Evolutionary conservation across 352 stramenopile species (phyloP).

Genomic region (Globisporangium paddicum): DNA sequence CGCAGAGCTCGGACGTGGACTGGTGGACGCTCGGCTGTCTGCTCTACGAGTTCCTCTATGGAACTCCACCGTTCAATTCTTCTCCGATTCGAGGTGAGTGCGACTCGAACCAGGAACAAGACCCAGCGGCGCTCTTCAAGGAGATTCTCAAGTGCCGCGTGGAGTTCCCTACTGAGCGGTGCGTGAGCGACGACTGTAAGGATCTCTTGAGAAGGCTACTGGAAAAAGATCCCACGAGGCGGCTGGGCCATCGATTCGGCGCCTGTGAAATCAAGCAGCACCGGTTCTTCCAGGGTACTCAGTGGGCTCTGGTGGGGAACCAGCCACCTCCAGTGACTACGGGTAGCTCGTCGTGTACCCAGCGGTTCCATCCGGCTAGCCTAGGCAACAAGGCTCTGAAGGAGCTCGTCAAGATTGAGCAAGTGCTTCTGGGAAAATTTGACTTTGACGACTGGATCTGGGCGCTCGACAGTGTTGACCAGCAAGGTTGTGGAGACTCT

Average conservation of each 20-base stretch:
- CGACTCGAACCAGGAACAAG: background rate
- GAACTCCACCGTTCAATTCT: slow-evolving; percentile 39
- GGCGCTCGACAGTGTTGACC: background rate
- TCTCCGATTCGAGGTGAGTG: background rate
- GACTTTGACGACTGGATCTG: background rate
- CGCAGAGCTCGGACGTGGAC: slow-evolving; percentile 42
- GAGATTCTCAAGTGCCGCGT: slow-evolving; percentile 41
- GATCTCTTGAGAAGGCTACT: slow-evolving; percentile 25
- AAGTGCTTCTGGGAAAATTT: background rate
- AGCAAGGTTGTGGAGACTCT: background rate
- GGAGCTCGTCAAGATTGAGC: background rate
- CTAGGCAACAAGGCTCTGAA: background rate
- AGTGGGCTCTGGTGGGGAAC: slow-evolving; percentile 24
- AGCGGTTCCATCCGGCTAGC: background rate
- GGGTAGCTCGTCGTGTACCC: background rate
- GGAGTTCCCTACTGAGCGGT: slow-evolving; percentile 25
- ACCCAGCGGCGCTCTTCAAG: slow-evolving; percentile 42
- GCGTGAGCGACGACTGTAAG: slow-evolving; percentile 20
- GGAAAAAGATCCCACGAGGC: slow-evolving; percentile 10
- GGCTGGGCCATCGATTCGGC: slow-evolving; percentile 25
- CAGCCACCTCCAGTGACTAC: background rate
- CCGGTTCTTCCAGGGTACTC: slow-evolving; percentile 18
- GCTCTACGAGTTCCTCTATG: slow-evolving; percentile 74
- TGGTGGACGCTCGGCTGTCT: slow-evolving; percentile 78
- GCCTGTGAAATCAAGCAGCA: slow-evolving; percentile 30